A percentile compares a stretch with the other conserved stretches of the same genome.
These are phyloP conservation scores for Torulaspora pretoriensis DNA, from an alignment of 1,139 yeast species.

Conservation along the genomic window DNA sequence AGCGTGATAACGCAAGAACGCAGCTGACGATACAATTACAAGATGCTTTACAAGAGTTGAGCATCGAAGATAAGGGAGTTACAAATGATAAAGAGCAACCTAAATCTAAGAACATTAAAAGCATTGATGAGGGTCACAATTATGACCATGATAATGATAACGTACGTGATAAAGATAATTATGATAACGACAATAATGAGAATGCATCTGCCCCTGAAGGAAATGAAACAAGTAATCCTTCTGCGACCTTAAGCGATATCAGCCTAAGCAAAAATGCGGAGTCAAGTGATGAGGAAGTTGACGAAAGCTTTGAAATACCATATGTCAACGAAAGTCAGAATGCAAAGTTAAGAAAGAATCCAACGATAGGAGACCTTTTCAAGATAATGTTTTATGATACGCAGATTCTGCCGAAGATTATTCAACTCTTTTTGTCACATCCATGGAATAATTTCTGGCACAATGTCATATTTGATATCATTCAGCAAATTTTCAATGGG, in stretches of 20 bases:
- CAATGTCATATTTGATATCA: constrained; percentile 94
- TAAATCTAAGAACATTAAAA: constrained; percentile 8
- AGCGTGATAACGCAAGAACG: constrained; percentile 68
- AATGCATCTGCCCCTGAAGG: constrained; percentile 6
- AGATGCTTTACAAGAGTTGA: constrained; percentile 38
- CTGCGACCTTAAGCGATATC: constrained; percentile 2
- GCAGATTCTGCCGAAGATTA: constrained; percentile 69
- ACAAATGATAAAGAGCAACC: constrained; percentile 7
- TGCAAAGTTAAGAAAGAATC: constrained; percentile 55
- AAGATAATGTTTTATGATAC: constrained; percentile 84
- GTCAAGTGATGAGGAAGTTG: constrained; percentile 30
- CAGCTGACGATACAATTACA: constrained; percentile 34
- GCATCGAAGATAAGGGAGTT: constrained; percentile 20
- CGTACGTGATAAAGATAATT: constrained; percentile 15
- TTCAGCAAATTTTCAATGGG: constrained; percentile 93
- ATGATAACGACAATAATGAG: constrained; percentile 15
- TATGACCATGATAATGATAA: constrained; percentile 16
- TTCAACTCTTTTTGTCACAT: constrained; percentile 80
- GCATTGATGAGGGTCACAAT: constrained; percentile 16
- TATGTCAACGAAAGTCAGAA: constrained; percentile 56
- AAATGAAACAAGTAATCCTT: constrained; percentile 1
- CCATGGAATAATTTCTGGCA: constrained; percentile 99
- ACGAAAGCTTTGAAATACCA: constrained; percentile 45
- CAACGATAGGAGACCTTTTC: constrained; percentile 86
- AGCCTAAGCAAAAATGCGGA: constrained; percentile 7